Evolutionary conservation across 2,329 filamentous ascomycete species (phyloP), one percentile per base, ranked within the genome.

Genomic region (Hysterium pulicare): DNA sequence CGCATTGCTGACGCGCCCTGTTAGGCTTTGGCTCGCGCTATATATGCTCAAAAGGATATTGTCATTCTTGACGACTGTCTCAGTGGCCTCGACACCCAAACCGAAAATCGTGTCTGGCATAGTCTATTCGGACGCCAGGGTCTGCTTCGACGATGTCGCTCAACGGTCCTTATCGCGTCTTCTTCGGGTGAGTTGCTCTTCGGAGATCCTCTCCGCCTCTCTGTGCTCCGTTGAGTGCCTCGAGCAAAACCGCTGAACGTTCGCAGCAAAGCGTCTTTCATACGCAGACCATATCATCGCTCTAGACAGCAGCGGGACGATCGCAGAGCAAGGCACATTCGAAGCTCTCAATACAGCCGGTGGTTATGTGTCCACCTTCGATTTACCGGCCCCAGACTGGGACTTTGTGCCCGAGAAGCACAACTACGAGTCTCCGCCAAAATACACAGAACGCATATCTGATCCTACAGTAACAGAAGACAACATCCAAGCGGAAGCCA

Each of bases 41-140:
- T 77, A 8, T 79, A 78, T 53, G 68, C 74, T 16, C 67, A 71
- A 33, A 69, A 68, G 37, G 65, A 71, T 26, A 62, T 75, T 20
- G 58, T 77, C 22, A 63, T 78, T 16, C 62, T 78, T 10, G 75
- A 78, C 48, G 74, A 78, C 48, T 69, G 72, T 16, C 66, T 78
- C n/a, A 75, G 70, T 44, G 74, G 74, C 3, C 65, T 78, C 5
- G 75, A 78, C 49, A 60, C 67, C 8, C 62, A 69, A 13, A 77
- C 74, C 0, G 73, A 75, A 42, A 70, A 73, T 22, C 62, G 67
- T 23, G 70, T 77, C 11, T 76, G 74, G 54, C 63, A 72, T 45
- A 66, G 61, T 36, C 54, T 78, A 1, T 62, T 77, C 30, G 72
- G 73, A 2, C 55, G 53, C 10, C 55, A 71, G n/a, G 74, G 74